Evolutionary conservation across 139 green algal species (phyloP), one percentile per base, ranked within the genome.

Genomic region (Asterochloris sp.): DNA sequence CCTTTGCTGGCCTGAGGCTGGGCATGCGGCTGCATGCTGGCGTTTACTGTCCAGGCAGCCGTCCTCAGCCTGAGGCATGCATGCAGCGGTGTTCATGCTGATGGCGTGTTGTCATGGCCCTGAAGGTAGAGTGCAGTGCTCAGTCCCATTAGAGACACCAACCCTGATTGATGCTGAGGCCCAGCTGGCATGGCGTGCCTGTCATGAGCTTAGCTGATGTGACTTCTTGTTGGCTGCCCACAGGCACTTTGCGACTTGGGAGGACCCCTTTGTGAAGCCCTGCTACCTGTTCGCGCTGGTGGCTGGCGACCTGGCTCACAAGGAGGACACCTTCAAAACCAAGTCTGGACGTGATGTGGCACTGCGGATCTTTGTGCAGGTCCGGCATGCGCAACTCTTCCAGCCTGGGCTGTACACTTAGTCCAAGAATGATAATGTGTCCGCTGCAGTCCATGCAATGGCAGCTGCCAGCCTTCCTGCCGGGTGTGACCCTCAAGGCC

Each of bases 261-360:
- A 95, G 67, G 97, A 99, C 90, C 97, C 97, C 17, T 99, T 92
- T 85, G 83, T 81, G 61, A 99, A 99, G 92, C 97, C 97, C 17
- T 98, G 90, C 89, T 99, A 99, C 89, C 92, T 99, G 75, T 99
- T 99, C 91, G 97, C 97, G 6, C 89, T 99, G 73, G 96, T 99
- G 29, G 97, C 97, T 1, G 97, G 97, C 29, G 88, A 97, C 85
- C 89, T 99, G 67, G 87, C 84, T 10, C 86, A 93, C 83, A 91
- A 94, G 67, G 92, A 98, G 86, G 92, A 97, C 84, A 89, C 28
- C 24, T 99, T 96, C 89, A 95, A 75, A 54, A 99, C 97, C 13
- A 76, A 29, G 76, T 91, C 76, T 61, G 68, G 83, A 11, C 79
- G 79, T 11, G 38, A 89, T 0, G 96, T 99, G 27, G 85, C 83